Base-by-base conservation (phyloP, 495 filamentous ascomycete genomes). In the Pseudomonodictys pantanalensis region DNA sequence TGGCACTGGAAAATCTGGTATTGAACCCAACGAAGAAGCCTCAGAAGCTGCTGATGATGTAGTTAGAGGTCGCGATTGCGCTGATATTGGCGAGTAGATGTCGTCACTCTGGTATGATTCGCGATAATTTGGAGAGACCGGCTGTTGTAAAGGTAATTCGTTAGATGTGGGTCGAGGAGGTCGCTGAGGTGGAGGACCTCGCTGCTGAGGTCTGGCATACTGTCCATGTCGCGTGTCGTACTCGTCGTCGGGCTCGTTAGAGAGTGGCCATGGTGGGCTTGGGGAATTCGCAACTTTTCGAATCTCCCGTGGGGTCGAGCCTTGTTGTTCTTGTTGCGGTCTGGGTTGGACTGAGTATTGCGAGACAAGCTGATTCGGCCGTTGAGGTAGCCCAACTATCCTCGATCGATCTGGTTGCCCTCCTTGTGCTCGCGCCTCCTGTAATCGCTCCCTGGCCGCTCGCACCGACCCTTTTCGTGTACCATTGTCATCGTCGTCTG, bases 131-230 rank as follows among this genome's bases (percentile, higher is more conserved):
- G n/a, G 44, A 5, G 63, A 46, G 2, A 52, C 51, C 28, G 69
- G 63, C 53, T 75, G 76, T 64, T 72, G 80, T 30, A 58, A 52
- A 23, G 46, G 52, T 1, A 66, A 32, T 18, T 67, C 64, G 18
- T 55, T 41, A 12, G 62, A 74, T 65, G 76, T 83, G 60, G 86
- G 87, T 38, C 85, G 80, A 32, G 82, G 83, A 22, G 88, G 88
- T 60, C 87, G 78, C 70, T 82, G 82, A 10, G 87, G 87, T 39
- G 85, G 80, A 62, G 81, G 78, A 28, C 81, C 81, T 56, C 77
- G 61, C 3, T 41, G 26, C 3, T 24, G 23, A 12, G 52, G 22
- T 24, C 33, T 30, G 0, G 43, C 43, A 18, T 58, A 52, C 22
- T 26, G 45, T 11, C 20, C 42, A 24, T 44, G 20, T 6, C 39